A percentile compares a stretch with the other conserved stretches of the same genome.
Evolutionary conservation across 176 grass and related monocot genomes (phyloP).

Genomic region (Bromus sterilis): DNA sequence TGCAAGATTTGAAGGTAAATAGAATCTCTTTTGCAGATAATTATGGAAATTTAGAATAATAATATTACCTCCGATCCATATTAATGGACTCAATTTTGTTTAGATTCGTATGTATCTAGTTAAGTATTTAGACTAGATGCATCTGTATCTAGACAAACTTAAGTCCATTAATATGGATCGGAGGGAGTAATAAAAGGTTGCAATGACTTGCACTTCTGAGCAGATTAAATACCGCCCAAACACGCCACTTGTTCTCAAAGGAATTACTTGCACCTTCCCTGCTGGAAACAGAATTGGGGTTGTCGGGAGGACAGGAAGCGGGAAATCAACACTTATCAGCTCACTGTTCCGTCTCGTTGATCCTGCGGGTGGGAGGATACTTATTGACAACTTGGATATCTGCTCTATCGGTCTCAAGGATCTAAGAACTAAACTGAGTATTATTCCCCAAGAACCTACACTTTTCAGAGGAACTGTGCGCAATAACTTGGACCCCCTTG

Average conservation of each 20-base stretch:
- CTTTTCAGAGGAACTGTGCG: constrained; percentile 88
- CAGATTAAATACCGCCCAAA: constrained; percentile 79
- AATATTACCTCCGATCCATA: too few relatives aligned
- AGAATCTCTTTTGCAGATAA: not conserved
- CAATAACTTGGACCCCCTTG: constrained; percentile 87
- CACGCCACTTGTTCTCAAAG: constrained; percentile 87
- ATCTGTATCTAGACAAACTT: too few relatives aligned
- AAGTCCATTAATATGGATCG: too few relatives aligned
- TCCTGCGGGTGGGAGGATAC: constrained; percentile 67
- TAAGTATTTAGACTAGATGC: too few relatives aligned
- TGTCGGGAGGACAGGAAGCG: constrained; percentile 86
- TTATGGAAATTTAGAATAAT: not conserved
- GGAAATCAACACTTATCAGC: constrained; percentile 91
- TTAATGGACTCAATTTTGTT: too few relatives aligned
- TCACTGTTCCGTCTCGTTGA: constrained; percentile 82
- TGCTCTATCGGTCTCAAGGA: constrained; percentile 84
- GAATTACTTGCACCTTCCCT: constrained; percentile 71
- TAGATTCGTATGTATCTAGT: too few relatives aligned
- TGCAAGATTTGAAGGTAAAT: constrained; percentile 80
- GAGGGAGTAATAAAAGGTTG: constrained; percentile 21
- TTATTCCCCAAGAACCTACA: constrained; percentile 94
- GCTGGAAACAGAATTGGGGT: constrained; percentile 82
- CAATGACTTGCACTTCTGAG: constrained; percentile 17
- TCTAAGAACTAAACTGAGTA: constrained; percentile 93
- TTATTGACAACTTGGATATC: constrained; percentile 78